Percentiles rank a stretch among this genome's conserved stretches.
Conservation (phyloP, 129 eudicot genomes). For the Smallanthus sonchifolius region DNA sequence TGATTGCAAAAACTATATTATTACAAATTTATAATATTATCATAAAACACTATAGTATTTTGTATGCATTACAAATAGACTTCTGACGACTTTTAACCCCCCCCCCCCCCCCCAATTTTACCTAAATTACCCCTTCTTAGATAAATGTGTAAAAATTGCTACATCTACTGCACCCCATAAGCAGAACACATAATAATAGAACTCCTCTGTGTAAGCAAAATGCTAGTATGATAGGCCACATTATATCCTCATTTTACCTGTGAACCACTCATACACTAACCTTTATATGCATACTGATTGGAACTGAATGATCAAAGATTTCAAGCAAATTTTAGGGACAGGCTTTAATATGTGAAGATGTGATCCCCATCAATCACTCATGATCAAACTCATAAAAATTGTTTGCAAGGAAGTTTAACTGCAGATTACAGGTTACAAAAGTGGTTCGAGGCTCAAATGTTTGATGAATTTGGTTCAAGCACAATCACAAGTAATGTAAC, state of each 20-base stretch:
- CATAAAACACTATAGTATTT: no score
- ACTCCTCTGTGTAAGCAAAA: no score
- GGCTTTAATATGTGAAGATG: not conserved
- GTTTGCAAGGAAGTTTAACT: not conserved
- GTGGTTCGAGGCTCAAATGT: not conserved
- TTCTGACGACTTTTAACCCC: no score
- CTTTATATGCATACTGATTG: not conserved
- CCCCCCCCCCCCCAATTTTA: no score
- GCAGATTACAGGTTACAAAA: not conserved
- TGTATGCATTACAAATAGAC: no score
- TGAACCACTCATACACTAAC: not conserved
- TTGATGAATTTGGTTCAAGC: not conserved
- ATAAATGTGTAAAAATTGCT: not conserved
- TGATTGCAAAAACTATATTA: no score
- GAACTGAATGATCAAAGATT: not conserved
- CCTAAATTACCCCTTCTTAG: not conserved
- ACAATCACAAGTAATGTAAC: constrained; percentile 5
- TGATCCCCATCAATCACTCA: not conserved
- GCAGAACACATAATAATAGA: no score
- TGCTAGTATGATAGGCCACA: not conserved
- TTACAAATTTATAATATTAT: no score
- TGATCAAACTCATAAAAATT: not conserved
- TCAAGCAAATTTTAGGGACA: not conserved
- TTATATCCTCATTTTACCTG: not conserved
- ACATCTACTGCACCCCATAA: no score